Evolutionary conservation across 2,329 filamentous ascomycete species (phyloP).

Genomic region (Fusarium nygamai): DNA sequence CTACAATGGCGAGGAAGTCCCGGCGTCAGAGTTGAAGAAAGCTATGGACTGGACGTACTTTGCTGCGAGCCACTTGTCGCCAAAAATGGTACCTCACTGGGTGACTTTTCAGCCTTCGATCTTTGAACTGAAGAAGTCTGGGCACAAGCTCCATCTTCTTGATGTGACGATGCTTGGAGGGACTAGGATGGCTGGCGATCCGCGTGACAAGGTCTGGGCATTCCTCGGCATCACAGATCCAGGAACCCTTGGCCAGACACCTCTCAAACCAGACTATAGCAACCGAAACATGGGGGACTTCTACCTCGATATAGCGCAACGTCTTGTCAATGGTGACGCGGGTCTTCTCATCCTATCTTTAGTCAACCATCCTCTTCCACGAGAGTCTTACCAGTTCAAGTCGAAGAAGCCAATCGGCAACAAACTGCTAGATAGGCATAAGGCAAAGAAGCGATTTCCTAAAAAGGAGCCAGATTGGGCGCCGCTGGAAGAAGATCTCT

Average conservation of each 20-base stretch:
- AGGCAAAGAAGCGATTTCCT: constrained; percentile 1
- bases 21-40: not conserved
- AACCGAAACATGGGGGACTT: constrained; percentile 18
- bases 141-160: not conserved
- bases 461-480: not conserved
- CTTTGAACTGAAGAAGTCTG: constrained; percentile 5
- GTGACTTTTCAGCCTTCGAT: constrained; percentile 11
- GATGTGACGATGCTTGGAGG: constrained; percentile 14
- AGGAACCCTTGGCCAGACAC: not conserved
- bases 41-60: constrained; percentile 24
- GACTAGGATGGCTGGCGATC: constrained; percentile 11
- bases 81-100: not conserved
- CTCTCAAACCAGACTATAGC: not conserved
- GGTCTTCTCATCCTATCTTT: constrained; percentile 3
- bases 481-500: constrained; percentile 1
- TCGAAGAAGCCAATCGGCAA: constrained; percentile 9
- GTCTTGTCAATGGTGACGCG: not conserved
- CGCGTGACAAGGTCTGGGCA: constrained; percentile 17
- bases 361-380: constrained; percentile 4
- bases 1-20: not conserved
- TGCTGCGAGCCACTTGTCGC: not conserved
- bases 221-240: constrained; percentile 9
- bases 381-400: constrained; percentile 3
- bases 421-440: not conserved
- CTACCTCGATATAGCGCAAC: constrained; percentile 7